Conservation (phyloP, 805 yeast species). For the Hermanozyma aechmeae region DNA sequence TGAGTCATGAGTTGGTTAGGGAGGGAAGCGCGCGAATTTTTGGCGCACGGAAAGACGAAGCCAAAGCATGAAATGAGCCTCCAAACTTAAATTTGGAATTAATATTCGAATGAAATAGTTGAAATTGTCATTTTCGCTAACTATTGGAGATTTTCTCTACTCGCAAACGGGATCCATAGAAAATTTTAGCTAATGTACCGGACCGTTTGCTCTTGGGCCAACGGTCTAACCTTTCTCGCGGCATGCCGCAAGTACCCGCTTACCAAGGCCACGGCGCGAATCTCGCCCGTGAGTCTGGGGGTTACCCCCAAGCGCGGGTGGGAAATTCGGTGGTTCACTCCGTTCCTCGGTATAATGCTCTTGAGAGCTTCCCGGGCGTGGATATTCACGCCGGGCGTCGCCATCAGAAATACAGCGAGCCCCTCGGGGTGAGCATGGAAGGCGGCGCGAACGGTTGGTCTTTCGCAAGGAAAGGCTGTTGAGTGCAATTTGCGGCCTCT, state of each 20-base stretch:
- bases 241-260: conserved; percentile 41
- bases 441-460: conserved; percentile 52
- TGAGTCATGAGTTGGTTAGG: too few species aligned
- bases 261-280: conserved; percentile 17
- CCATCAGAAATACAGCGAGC: conserved; percentile 41
- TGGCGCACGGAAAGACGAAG: too few species aligned
- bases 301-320: conserved; percentile 32
- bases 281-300: conserved; percentile 3
- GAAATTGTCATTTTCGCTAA: too few species aligned
- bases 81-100: too few species aligned
- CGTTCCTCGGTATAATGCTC: conserved; percentile 33
- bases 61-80: too few species aligned
- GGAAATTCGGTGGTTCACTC: conserved; percentile 60
- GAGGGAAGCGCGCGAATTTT: too few species aligned
- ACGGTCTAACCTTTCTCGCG: conserved; percentile 29
- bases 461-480: conserved; percentile 33
- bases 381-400: conserved; percentile 44
- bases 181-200: too few species aligned
- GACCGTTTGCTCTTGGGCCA: too few species aligned
- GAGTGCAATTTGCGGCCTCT: conserved; percentile 56
- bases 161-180: too few species aligned
- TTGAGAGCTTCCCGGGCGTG: conserved; percentile 50
- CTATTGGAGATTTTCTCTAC: too few species aligned
- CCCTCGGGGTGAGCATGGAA: conserved; percentile 36
- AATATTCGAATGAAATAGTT: too few species aligned